These are phyloP conservation scores for Akanthomyces dipterigenus DNA, from an alignment of 2,329 filamentous ascomycete genomes.

Conservation along the genomic window DNA sequence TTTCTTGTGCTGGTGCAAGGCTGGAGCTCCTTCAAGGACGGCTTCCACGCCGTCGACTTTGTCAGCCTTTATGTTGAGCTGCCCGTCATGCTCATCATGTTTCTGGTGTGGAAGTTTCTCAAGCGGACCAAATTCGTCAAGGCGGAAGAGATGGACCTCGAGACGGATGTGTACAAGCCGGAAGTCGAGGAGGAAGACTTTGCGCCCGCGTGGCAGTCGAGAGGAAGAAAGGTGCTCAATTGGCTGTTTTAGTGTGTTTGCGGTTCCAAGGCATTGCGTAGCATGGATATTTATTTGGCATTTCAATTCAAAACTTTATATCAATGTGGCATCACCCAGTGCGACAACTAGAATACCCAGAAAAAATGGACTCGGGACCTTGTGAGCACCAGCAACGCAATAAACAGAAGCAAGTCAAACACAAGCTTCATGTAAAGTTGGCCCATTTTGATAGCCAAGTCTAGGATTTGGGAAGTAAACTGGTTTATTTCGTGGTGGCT, in stretches of 20 bases:
- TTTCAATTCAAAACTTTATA: neutral
- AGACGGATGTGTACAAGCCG: constrained; percentile 52
- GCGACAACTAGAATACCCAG: no score
- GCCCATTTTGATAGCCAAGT: neutral
- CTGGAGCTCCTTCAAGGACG: constrained; percentile 55
- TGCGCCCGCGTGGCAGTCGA: neutral
- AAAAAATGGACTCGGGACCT: no score
- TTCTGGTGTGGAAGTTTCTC: constrained; percentile 62
- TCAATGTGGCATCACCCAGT: no score
- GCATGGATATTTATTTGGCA: neutral
- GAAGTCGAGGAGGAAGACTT: constrained; percentile 19
- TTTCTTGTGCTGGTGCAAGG: constrained; percentile 58
- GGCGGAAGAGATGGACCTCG: constrained; percentile 56
- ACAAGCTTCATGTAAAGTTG: neutral
- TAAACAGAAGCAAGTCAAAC: no score
- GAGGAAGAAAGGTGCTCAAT: neutral
- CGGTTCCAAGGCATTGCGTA: neutral
- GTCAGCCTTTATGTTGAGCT: constrained; percentile 59
- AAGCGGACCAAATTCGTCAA: constrained; percentile 55
- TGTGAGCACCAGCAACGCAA: no score
- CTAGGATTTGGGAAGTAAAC: neutral
- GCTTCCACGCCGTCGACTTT: constrained; percentile 52
- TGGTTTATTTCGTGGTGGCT: no score
- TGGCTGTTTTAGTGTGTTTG: constrained; percentile 2
- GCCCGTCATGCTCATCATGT: constrained; percentile 56